Conservation (phyloP, 164 flowering plant species). For the Macadamia tetraphylla region DNA sequence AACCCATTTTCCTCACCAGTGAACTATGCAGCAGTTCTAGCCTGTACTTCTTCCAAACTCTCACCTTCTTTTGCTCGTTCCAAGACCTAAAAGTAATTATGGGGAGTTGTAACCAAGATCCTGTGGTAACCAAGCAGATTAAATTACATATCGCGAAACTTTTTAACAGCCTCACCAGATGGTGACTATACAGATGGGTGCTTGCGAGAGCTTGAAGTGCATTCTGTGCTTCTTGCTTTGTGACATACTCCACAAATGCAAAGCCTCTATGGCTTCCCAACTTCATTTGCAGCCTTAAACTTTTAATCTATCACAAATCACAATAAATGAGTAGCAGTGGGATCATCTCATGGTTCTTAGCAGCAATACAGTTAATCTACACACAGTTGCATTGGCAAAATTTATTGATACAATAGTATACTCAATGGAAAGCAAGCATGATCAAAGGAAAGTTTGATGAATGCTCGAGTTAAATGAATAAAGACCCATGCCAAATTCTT, state of each 20-base stretch:
- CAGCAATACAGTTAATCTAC: no score
- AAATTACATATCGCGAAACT: neutral
- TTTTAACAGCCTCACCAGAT: conserved; percentile 54
- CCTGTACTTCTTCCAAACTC: conserved; percentile 78
- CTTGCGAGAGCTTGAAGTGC: conserved; percentile 81
- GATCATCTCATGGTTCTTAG: no score
- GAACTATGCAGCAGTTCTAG: conserved; percentile 84
- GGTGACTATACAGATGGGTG: conserved; percentile 91
- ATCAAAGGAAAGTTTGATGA: no score
- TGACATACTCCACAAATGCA: conserved; percentile 92
- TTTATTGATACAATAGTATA: no score
- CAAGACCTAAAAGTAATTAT: conserved; percentile 42
- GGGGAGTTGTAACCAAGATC: neutral
- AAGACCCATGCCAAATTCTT: no score
- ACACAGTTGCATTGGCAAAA: no score
- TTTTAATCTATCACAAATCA: conserved; percentile 54
- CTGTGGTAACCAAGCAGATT: neutral
- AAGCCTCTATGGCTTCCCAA: conserved; percentile 86
- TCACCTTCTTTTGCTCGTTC: conserved; percentile 97
- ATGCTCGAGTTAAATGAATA: no score
- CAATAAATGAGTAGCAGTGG: neutral
- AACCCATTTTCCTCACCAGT: conserved; percentile 39
- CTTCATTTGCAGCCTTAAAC: conserved; percentile 76
- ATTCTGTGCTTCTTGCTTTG: conserved; percentile 90
- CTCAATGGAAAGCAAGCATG: no score